phyloP scores from a whole-genome alignment of 352 stramenopile genomes.

The Phytopythium montanum region DNA sequence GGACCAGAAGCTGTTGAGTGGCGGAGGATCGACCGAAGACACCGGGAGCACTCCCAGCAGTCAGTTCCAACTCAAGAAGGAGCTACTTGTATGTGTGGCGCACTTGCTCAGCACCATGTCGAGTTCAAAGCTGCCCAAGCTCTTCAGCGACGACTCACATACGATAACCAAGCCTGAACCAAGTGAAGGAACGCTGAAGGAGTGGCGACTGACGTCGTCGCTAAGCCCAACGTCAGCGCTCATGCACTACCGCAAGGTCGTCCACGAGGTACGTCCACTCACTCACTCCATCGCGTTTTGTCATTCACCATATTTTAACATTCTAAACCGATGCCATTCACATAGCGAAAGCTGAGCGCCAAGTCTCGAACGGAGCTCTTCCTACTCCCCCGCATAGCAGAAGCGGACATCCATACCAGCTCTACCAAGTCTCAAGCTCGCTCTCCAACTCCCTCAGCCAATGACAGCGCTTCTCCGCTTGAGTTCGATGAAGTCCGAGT shows the following conservation, averaged over 20 bases:
- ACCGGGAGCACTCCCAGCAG: conserved; percentile 9
- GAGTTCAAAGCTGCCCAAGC: conserved; percentile 28
- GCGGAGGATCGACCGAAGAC: not conserved
- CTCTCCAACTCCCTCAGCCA: not conserved
- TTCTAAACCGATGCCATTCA: not conserved
- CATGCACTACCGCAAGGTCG: conserved; percentile 44
- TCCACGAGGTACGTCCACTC: conserved; percentile 38
- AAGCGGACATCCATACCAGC: not conserved
- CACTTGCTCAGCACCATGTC: conserved; percentile 65
- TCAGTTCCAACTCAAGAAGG: conserved; percentile 40
- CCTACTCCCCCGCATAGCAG: not conserved
- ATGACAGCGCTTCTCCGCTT: not conserved
- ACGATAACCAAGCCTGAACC: no score
- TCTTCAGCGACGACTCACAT: conserved; percentile 24
- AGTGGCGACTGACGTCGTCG: conserved; percentile 1
- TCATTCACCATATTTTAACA: not conserved
- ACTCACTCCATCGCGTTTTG: not conserved
- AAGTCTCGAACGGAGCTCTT: not conserved
- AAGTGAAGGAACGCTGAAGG: not conserved
- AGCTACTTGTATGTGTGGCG: conserved; percentile 56
- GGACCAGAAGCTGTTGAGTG: conserved; percentile 36
- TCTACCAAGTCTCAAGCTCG: not conserved
- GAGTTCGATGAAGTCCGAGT: conserved; percentile 50
- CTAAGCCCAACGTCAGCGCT: conserved; percentile 42
- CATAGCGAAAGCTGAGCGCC: not conserved